Conservation (phyloP, 257 asterid genomes). For the Plantago elongata region DNA sequence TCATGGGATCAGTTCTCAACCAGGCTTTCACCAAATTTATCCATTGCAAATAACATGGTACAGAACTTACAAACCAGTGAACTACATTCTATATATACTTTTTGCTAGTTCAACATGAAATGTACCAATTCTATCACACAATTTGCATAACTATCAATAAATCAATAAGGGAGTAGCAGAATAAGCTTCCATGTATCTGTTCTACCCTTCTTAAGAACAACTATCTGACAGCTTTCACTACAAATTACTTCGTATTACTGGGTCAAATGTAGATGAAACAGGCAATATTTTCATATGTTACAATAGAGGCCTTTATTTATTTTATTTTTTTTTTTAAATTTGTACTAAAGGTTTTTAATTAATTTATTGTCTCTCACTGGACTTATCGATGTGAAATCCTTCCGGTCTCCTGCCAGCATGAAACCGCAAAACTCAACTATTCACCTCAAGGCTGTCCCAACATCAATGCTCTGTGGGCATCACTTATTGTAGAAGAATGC, state of each 20-base stretch:
- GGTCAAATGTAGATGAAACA: neutral
- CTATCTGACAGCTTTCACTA: neutral
- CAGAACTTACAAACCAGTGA: slow-evolving; percentile 17
- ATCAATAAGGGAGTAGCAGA: too few species aligned
- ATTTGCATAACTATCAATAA: too few species aligned
- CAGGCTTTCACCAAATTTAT: slow-evolving; percentile 65
- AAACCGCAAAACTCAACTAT: slow-evolving; percentile 25
- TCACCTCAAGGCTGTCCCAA: slow-evolving; percentile 50
- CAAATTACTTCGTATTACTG: neutral
- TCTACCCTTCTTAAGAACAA: neutral
- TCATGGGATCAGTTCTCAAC: slow-evolving; percentile 60
- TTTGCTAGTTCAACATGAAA: neutral
- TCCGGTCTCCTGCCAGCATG: slow-evolving; percentile 38
- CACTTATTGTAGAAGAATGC: slow-evolving; percentile 91
- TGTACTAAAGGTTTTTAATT: slow-evolving; percentile 2
- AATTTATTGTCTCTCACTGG: slow-evolving; percentile 6
- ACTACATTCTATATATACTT: slow-evolving; percentile 11
- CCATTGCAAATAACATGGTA: slow-evolving; percentile 81
- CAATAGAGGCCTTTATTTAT: too few species aligned
- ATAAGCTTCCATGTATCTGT: too few species aligned
- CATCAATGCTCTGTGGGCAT: slow-evolving; percentile 88
- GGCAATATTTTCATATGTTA: neutral
- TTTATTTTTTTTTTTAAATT: too few species aligned
- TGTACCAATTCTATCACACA: neutral
- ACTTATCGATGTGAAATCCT: slow-evolving; percentile 8